Conservation (phyloP, 257 asterid species). For the Solanum commersonii region DNA sequence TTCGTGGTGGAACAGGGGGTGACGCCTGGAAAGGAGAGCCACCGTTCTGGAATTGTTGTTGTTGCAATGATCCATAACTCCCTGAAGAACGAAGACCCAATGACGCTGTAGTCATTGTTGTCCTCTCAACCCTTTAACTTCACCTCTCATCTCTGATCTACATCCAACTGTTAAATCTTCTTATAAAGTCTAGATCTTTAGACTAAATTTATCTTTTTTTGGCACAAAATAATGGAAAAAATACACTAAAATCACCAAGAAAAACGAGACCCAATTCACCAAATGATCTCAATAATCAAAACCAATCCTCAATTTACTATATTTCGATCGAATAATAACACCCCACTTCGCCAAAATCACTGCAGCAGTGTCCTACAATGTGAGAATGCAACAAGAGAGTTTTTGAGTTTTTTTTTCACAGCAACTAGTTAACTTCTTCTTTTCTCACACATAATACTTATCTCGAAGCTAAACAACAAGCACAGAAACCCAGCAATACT, state of each 20-base stretch:
- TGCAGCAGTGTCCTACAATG: not conserved
- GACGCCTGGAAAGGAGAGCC: slow-evolving; percentile 45
- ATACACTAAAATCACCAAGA: slow-evolving; percentile 2
- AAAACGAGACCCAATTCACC: slow-evolving; percentile 1
- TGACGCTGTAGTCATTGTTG: slow-evolving; percentile 85
- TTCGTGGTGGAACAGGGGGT: slow-evolving; percentile 43
- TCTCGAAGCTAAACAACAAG: not conserved
- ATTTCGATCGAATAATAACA: not conserved
- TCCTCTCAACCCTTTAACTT: slow-evolving; percentile 32
- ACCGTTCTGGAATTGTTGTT: slow-evolving; percentile 45
- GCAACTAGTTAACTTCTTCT: not conserved
- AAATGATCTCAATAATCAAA: not conserved
- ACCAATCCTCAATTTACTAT: not conserved
- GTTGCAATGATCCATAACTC: slow-evolving; percentile 91
- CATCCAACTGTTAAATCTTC: slow-evolving; percentile 8
- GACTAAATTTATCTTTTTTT: not conserved
- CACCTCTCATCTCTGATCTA: slow-evolving; percentile 28
- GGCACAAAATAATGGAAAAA: not conserved
- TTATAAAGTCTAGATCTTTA: not conserved
- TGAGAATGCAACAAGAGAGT: not conserved
- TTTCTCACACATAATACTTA: not conserved
- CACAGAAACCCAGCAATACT: not conserved
- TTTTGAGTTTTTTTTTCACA: not conserved
- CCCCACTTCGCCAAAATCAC: not conserved
- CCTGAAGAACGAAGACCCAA: slow-evolving; percentile 96